Percentiles rank a stretch among this genome's conserved stretches.
Evolutionary conservation across 768 basidiomycete genomes (phyloP).

Genomic region (Kwoniella heveanensis): DNA sequence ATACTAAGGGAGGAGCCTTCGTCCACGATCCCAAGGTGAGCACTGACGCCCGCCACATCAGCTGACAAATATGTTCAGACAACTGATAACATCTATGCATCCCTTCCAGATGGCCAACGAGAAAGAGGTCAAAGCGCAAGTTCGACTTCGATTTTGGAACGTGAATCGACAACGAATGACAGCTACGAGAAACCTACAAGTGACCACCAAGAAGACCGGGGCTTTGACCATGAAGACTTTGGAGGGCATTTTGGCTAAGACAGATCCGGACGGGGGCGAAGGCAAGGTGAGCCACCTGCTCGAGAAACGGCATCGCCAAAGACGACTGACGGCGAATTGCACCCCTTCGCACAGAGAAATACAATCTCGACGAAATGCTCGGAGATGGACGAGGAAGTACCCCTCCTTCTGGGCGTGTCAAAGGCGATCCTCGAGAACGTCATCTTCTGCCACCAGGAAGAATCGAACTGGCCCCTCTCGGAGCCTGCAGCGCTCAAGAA

Average conservation of each 20-base stretch:
- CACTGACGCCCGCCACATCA: not conserved
- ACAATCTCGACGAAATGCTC: slow-evolving; percentile 97
- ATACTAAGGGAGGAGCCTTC: slow-evolving; percentile 97
- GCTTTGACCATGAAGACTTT: slow-evolving; percentile 96
- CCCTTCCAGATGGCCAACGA: slow-evolving; percentile 80
- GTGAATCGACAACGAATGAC: slow-evolving; percentile 89
- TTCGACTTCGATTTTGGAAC: slow-evolving; percentile 87
- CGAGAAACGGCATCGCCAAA: too few species aligned
- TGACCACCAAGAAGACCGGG: slow-evolving; percentile 84
- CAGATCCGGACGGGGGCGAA: slow-evolving; percentile 67
- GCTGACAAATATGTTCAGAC: not conserved
- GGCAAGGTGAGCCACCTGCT: slow-evolving; percentile 71
- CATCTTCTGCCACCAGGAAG: slow-evolving; percentile 99
- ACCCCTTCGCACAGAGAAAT: slow-evolving; percentile 63
- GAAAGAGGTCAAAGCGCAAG: slow-evolving; percentile 98
- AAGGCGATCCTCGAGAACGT: slow-evolving; percentile 99
- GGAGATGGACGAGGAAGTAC: slow-evolving; percentile 93
- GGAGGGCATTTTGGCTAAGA: slow-evolving; percentile 81
- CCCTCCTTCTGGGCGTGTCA: slow-evolving; percentile 87
- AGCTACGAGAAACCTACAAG: slow-evolving; percentile 84
- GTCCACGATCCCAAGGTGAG: slow-evolving; percentile 85
- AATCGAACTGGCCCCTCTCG: slow-evolving; percentile 95
- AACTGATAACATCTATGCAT: slow-evolving; percentile 1
- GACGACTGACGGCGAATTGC: not conserved
- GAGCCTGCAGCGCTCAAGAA: slow-evolving; percentile 91